A percentile compares a stretch with the other conserved stretches of the same genome.
Conservation (phyloP, 768 basidiomycete genomes). For the Serendipita vermifera region DNA sequence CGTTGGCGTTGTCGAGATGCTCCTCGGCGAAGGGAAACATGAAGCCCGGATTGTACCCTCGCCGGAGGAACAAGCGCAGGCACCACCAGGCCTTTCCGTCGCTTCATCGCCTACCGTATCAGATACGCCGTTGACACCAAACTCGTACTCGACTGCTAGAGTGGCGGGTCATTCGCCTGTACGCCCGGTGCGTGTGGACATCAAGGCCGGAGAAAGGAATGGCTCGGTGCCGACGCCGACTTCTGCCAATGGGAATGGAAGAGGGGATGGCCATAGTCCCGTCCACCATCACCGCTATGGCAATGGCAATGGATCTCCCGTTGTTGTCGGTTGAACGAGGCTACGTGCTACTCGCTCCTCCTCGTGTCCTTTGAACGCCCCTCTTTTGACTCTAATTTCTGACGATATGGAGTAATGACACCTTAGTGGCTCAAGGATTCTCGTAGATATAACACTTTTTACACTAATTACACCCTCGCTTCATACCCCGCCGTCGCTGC, state of each 20-base stretch:
- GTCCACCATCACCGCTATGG: constrained; percentile 8
- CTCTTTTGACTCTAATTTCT: not conserved
- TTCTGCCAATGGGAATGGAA: too few relatives aligned
- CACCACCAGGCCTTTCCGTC: not conserved
- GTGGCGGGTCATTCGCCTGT: too few relatives aligned
- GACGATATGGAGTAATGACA: not conserved
- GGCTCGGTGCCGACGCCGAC: too few relatives aligned
- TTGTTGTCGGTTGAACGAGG: not conserved
- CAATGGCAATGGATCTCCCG: constrained; percentile 1
- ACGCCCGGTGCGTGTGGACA: too few relatives aligned
- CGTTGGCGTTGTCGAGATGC: constrained; percentile 12
- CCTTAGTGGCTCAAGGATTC: too few relatives aligned
- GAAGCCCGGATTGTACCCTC: not conserved
- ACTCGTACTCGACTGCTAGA: too few relatives aligned
- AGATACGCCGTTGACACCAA: not conserved
- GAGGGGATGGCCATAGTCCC: too few relatives aligned
- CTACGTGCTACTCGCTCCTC: too few relatives aligned
- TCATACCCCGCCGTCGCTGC: not conserved
- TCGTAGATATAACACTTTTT: not conserved
- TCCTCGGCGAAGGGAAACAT: constrained; percentile 13
- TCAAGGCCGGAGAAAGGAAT: too few relatives aligned
- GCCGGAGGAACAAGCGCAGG: not conserved
- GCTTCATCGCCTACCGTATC: not conserved
- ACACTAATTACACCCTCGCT: not conserved
- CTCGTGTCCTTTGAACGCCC: too few relatives aligned